These are phyloP conservation scores for Cytospora schulzeri DNA, from an alignment of 2,329 filamentous ascomycete genomes.

Conservation along the genomic window DNA sequence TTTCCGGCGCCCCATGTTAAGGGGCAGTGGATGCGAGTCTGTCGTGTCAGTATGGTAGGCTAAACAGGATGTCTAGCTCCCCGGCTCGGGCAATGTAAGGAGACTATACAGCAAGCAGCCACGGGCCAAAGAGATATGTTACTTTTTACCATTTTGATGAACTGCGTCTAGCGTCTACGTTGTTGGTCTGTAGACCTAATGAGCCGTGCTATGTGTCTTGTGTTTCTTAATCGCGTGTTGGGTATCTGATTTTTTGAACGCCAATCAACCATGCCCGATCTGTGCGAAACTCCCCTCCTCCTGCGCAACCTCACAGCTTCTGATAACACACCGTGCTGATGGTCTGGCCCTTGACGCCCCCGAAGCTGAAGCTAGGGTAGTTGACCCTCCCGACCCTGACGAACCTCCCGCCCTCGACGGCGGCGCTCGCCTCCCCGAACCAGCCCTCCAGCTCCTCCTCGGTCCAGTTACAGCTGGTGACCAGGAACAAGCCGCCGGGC, in stretches of 20 bases:
- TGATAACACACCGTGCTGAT: conserved; percentile 86
- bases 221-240: neutral
- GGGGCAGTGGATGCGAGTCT: conserved; percentile 16
- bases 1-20: conserved; percentile 7
- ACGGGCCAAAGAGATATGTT: conserved; percentile 20
- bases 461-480: conserved; percentile 99
- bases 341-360: conserved; percentile 83
- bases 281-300: neutral
- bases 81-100: conserved; percentile 20
- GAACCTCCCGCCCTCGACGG: conserved; percentile 46
- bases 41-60: conserved; percentile 9
- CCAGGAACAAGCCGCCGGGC: conserved; percentile 71
- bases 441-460: conserved; percentile 80
- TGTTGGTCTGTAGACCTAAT: conserved; percentile 1
- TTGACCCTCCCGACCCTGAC: conserved; percentile 68
- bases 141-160: conserved; percentile 23
- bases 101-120: conserved; percentile 24
- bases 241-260: conserved; percentile 18
- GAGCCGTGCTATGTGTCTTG: neutral
- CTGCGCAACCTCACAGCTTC: conserved; percentile 34
- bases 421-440: conserved; percentile 55
- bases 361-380: conserved; percentile 88
- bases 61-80: conserved; percentile 9
- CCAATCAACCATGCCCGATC: neutral
- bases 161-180: conserved; percentile 15